Conservation (phyloP, 2,329 filamentous ascomycete genomes). For the Orbilia oligospora region DNA sequence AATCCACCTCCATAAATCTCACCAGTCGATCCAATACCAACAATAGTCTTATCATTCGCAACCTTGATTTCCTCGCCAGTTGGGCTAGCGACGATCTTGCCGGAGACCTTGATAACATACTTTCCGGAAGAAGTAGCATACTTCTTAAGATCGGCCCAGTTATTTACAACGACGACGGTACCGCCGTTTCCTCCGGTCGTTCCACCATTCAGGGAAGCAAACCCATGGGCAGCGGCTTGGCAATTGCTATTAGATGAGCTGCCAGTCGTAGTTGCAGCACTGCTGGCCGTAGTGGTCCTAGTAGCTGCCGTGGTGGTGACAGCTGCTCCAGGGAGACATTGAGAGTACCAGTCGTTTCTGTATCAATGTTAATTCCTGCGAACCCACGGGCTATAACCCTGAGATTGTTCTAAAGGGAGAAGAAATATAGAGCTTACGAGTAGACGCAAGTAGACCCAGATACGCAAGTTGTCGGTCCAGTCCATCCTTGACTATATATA, state of each 20-base stretch:
- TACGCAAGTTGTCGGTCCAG: slow-evolving; percentile 43
- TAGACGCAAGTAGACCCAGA: slow-evolving; percentile 48
- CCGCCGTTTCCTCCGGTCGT: slow-evolving; percentile 55
- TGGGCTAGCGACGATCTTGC: slow-evolving; percentile 45
- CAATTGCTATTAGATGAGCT: slow-evolving; percentile 21
- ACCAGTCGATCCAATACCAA: slow-evolving; percentile 60
- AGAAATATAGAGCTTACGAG: slow-evolving; percentile 16
- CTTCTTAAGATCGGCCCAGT: slow-evolving; percentile 53
- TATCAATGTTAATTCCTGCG: background rate
- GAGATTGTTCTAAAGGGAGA: no score
- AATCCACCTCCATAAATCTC: slow-evolving; percentile 62
- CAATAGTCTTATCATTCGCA: slow-evolving; percentile 54
- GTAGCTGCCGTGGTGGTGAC: slow-evolving; percentile 14
- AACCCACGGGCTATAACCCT: no score
- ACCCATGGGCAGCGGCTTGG: slow-evolving; percentile 44
- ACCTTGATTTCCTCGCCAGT: slow-evolving; percentile 50
- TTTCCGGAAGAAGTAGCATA: slow-evolving; percentile 51
- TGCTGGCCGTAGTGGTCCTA: slow-evolving; percentile 19
- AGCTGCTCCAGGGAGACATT: slow-evolving; percentile 39
- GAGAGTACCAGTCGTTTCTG: slow-evolving; percentile 51
- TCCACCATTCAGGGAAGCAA: slow-evolving; percentile 45
- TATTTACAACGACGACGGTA: slow-evolving; percentile 52
- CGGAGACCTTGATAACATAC: slow-evolving; percentile 56
- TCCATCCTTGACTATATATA: slow-evolving; percentile 44
- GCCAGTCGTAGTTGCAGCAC: slow-evolving; percentile 13